Conservation (phyloP, 2,329 filamentous ascomycete species). For the Plectosphaerella plurivora region DNA sequence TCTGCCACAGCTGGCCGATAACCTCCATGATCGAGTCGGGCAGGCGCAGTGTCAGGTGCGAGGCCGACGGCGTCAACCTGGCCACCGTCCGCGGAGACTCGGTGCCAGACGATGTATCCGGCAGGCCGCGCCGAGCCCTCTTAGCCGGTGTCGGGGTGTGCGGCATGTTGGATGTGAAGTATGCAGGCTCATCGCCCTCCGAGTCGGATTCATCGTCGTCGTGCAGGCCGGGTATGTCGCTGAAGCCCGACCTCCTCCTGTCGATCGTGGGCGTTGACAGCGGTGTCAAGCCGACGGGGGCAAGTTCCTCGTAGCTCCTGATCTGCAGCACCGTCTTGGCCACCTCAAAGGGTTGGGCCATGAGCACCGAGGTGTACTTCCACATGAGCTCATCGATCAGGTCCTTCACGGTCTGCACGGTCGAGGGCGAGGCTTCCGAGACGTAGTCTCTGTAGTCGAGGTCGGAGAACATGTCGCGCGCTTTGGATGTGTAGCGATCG, state of each 20-base stretch:
- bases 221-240: conserved; percentile 23
- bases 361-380: conserved; percentile 85
- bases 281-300: conserved; percentile 22
- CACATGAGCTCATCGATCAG: conserved; percentile 81
- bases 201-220: conserved; percentile 56
- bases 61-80: conserved; percentile 28
- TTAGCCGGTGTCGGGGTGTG: conserved; percentile 48
- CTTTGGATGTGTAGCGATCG: conserved; percentile 51
- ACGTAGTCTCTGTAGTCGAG: conserved; percentile 90
- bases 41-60: conserved; percentile 64
- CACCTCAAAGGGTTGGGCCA: conserved; percentile 95
- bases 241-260: conserved; percentile 25
- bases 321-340: conserved; percentile 91
- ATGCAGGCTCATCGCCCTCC: conserved; percentile 74
- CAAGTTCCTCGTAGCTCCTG: conserved; percentile 49
- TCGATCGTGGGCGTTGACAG: conserved; percentile 17
- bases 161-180: conserved; percentile 68
- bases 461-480: conserved; percentile 82
- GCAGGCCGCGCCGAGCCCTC: conserved; percentile 25
- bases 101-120: conserved; percentile 17
- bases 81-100: conserved; percentile 14
- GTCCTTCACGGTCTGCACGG: conserved; percentile 69
- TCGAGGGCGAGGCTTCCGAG: conserved; percentile 69
- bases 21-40: conserved; percentile 82
- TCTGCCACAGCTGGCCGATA: conserved; percentile 81